Base-by-base conservation (phyloP, 345 rosid genomes). In the Clarkia xantiana region DNA sequence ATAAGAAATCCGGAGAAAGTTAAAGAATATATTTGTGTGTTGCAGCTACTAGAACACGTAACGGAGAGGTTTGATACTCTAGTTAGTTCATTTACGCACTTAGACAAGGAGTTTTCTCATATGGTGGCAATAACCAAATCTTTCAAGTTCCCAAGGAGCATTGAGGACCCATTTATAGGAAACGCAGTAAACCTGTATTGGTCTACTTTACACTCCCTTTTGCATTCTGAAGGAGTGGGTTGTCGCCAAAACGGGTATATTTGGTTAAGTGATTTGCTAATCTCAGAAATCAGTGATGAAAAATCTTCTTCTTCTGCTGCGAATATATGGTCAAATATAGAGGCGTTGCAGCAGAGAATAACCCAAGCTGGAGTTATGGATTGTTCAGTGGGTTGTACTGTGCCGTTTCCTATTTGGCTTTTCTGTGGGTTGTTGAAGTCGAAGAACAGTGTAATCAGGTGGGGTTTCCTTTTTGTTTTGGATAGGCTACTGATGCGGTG, bases 401-500 rank as follows among this genome's bases (percentile, higher is more conserved):
- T 82, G 44, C 94, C 96, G 62, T 46, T 86, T 69, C 76, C 96
- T 49, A 59, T 91, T 58, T 76, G 81, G 79, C 85, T 91, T 52
- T 56, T 91, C 63, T 86, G 96, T 52, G 96, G 96, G 51, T 87
- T 91, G 68, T 65, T 91, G 64, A 91, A 91, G 76, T 91, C 98
- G 49, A 82, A 64, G 70, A 66, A 84, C 71, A 78, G 63, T 49
- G 22, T 67, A 23, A 76, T 80, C 55, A 75, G 98, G 71, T 78
- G 93, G 89, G 98, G 98, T 22, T 91, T 91, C 68, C 54, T 91
- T 47, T 74, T 77, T 63, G 71, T 91, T 66, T 71, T 91, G 18
- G 96, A 91, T 77, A 78, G 94, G 72, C 94, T 91, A 75, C 98
- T 91, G 53, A 81, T 84, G 86, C 80, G 87, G 40, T 86, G 94